Evolutionary conservation across 176 grass and related monocot genomes (phyloP), one percentile per base, ranked within the genome.

Genomic region (Pontederia crassipes): DNA sequence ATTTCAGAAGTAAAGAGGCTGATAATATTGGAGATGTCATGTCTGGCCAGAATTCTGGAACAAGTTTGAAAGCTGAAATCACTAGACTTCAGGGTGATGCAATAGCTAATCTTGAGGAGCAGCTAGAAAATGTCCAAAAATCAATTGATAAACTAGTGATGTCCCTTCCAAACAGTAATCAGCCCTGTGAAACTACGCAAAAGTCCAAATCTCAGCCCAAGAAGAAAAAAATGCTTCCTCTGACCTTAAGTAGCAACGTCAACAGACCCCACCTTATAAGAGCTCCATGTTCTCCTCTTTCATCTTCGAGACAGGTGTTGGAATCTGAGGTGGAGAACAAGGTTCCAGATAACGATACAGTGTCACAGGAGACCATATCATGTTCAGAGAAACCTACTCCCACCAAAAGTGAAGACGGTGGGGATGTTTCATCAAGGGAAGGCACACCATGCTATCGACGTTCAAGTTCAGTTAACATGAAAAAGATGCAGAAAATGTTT

Each of bases 401-500:
- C 48, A 84, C 78, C 48, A 97, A 97, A 63, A 84, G 82, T 55
- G 83, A 91, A 76, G 78, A 86, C 28, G 75, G 69, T 32, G 77
- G 75, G 47, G 89, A 89, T 67, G 58, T 74, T 13, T 89, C 82
- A 56, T 89, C 86, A 2, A 82, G 80, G 71, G 90, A 95, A 15
- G 93, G 80, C 60, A 91, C 84, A 18, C 93, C 84, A 29, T 75
- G 79, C 16, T 88, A 88, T 46, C 85, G 84, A 49, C 76, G 87
- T 58, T 83, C 84, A 29, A 88, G 93, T 55, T 97, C 93, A 13
- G 87, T 97, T 28, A 97, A 97, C 77, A 97, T 92, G 93, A 91
- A 80, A 62, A 98, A 89, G 45, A 92, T 92, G 92, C 92, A 90
- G 73, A 74, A 87, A 52, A 90, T 96, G 92, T 96, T 90, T 61